Evolutionary conservation across 352 stramenopile species (phyloP).

Genomic region (Phytophthora citrophthora): DNA sequence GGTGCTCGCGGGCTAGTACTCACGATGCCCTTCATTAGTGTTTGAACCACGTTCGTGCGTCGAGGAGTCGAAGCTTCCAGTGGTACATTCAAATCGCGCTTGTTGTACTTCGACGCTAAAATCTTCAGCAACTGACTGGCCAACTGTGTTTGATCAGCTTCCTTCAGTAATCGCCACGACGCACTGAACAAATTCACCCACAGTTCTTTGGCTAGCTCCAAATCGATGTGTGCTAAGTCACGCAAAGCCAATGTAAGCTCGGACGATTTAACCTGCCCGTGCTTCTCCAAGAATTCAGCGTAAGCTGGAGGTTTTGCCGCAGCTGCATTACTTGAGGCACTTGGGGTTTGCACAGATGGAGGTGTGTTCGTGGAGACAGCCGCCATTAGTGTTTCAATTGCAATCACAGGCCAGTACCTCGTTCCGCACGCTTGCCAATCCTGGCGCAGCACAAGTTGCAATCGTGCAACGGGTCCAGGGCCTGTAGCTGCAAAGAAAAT

Average conservation of each 20-base stretch:
- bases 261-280: constrained; percentile 35
- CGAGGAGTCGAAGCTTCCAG: constrained; percentile 48
- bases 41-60: constrained; percentile 87
- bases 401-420: constrained; percentile 85
- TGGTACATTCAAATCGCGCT: constrained; percentile 83
- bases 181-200: constrained; percentile 81
- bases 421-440: constrained; percentile 90
- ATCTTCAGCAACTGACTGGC: constrained; percentile 75
- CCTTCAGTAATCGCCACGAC: constrained; percentile 56
- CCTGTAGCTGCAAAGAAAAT: constrained; percentile 64
- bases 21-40: constrained; percentile 80
- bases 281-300: constrained; percentile 38
- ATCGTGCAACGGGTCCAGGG: constrained; percentile 48
- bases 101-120: constrained; percentile 89
- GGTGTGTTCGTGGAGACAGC: constrained; percentile 37
- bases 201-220: constrained; percentile 85
- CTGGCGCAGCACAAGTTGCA: constrained; percentile 80
- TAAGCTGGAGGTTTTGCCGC: constrained; percentile 17
- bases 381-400: constrained; percentile 74
- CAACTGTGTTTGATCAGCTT: constrained; percentile 62
- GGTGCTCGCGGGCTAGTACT: constrained; percentile 56
- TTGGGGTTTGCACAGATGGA: constrained; percentile 7
- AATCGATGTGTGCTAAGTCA: constrained; percentile 78
- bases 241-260: constrained; percentile 66
- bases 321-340: constrained; percentile 1